Evolutionary conservation across 2,329 filamentous ascomycete genomes (phyloP).

Genomic region (Aspergillus uvarum): DNA sequence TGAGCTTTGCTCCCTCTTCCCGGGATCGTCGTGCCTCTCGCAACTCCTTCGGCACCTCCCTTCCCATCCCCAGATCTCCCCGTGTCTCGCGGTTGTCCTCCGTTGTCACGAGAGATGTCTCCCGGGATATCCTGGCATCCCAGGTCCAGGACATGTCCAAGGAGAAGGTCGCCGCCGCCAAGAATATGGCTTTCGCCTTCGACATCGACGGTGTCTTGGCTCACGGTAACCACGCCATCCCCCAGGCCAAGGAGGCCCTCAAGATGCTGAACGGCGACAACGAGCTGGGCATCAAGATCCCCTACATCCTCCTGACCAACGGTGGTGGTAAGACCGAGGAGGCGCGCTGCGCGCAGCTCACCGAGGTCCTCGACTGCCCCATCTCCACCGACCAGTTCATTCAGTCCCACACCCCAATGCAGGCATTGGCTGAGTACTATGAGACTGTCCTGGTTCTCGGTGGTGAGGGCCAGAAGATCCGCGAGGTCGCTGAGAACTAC

Average conservation of each 20-base stretch:
- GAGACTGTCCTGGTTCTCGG: conserved; percentile 72
- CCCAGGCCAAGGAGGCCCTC: conserved; percentile 64
- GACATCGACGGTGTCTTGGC: conserved; percentile 69
- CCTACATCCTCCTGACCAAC: conserved; percentile 72
- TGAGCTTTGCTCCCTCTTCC: conserved; percentile 67
- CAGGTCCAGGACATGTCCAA: conserved; percentile 68
- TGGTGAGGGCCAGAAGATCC: conserved; percentile 72
- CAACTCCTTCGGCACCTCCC: conserved; percentile 72
- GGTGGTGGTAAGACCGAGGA: conserved; percentile 70
- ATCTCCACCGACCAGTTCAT: conserved; percentile 73
- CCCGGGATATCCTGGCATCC: conserved; percentile 66
- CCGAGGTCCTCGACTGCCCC: conserved; percentile 64
- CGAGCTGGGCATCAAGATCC: conserved; percentile 77
- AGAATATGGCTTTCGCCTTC: conserved; percentile 81
- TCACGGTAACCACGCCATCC: conserved; percentile 69
- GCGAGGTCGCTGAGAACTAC: conserved; percentile 70
- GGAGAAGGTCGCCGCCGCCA: conserved; percentile 66
- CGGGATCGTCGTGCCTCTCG: conserved; percentile 67
- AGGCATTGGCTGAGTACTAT: conserved; percentile 73
- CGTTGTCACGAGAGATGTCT: conserved; percentile 53
- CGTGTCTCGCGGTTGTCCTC: conserved; percentile 67
- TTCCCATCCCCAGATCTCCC: conserved; percentile 71
- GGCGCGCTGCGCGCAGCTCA: conserved; percentile 64
- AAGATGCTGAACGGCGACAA: conserved; percentile 74
- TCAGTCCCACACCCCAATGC: conserved; percentile 75